Percentiles rank a stretch among this genome's conserved stretches.
Conservation (phyloP, 345 rosid genomes). For the Kernera saxatilis region DNA sequence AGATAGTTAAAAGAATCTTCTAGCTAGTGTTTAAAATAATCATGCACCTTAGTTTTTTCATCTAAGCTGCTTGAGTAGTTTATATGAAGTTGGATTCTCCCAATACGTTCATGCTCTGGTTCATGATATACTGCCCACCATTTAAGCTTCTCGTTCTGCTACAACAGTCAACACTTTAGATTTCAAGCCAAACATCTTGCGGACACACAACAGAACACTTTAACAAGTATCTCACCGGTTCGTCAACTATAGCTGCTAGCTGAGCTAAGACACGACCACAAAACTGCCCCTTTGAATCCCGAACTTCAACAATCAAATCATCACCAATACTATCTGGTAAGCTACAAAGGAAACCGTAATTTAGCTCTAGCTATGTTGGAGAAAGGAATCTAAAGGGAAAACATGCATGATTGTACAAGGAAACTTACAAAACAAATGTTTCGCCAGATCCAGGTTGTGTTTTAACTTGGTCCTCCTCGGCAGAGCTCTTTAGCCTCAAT, state of each 20-base stretch:
- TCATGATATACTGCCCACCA: slow-evolving; percentile 91
- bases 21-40: neutral
- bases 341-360: slow-evolving; percentile 36
- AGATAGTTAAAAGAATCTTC: neutral
- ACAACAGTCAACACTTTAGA: slow-evolving; percentile 3
- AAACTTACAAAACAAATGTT: slow-evolving; percentile 68
- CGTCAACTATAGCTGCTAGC: slow-evolving; percentile 64
- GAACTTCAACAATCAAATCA: slow-evolving; percentile 71
- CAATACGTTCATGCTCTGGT: slow-evolving; percentile 84
- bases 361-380: neutral
- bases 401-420: neutral
- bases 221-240: slow-evolving; percentile 42
- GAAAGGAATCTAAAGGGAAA: neutral
- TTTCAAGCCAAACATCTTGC: neutral
- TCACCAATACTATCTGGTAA: slow-evolving; percentile 83
- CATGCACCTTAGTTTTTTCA: slow-evolving; percentile 44
- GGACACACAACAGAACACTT: neutral
- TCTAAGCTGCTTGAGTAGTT: slow-evolving; percentile 66
- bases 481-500: slow-evolving; percentile 63
- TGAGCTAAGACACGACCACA: slow-evolving; percentile 80
- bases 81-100: slow-evolving; percentile 66
- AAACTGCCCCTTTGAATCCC: slow-evolving; percentile 62
- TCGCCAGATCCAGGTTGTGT: slow-evolving; percentile 84
- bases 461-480: slow-evolving; percentile 56
- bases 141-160: slow-evolving; percentile 65